A percentile compares a stretch with the other conserved stretches of the same genome.
phyloP scores from a whole-genome alignment of 805 yeast genomes.

The Candida stauntonica region DNA sequence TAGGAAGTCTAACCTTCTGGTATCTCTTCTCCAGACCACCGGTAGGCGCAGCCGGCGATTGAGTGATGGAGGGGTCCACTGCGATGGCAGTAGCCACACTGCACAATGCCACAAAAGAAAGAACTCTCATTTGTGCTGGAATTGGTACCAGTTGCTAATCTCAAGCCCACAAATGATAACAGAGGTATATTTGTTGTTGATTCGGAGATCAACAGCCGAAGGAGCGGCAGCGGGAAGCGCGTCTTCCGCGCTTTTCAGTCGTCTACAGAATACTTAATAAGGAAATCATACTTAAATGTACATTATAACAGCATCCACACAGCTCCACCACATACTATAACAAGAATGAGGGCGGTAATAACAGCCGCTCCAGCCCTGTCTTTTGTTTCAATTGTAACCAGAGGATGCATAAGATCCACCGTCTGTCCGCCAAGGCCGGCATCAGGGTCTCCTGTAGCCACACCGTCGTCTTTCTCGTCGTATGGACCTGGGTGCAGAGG shows the following conservation, averaged over 20 bases:
- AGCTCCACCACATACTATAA: slow-evolving; percentile 55
- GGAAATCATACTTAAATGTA: neutral
- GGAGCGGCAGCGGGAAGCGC: neutral
- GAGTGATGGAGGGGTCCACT: slow-evolving; percentile 1
- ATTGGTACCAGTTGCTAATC: too few species aligned
- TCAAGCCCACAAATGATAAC: too few species aligned
- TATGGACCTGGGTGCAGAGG: slow-evolving; percentile 45
- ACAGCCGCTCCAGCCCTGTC: slow-evolving; percentile 89
- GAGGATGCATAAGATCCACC: slow-evolving; percentile 31
- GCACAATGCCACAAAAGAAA: too few species aligned
- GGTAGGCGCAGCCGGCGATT: slow-evolving; percentile 5
- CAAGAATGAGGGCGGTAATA: slow-evolving; percentile 67
- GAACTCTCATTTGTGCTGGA: too few species aligned
- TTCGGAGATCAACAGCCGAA: too few species aligned
- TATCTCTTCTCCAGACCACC: slow-evolving; percentile 21
- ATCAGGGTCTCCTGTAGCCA: slow-evolving; percentile 47
- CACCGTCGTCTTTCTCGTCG: slow-evolving; percentile 45
- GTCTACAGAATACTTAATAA: neutral
- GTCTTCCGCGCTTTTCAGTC: too few species aligned
- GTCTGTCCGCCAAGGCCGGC: slow-evolving; percentile 43
- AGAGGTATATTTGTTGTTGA: too few species aligned
- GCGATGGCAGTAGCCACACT: slow-evolving; percentile 1
- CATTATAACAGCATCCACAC: slow-evolving; percentile 67
- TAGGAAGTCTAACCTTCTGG: slow-evolving; percentile 29
- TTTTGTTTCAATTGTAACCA: slow-evolving; percentile 44